Percentiles rank a stretch among this genome's conserved stretches.
phyloP scores from a whole-genome alignment of 2,329 filamentous ascomycete genomes.

The Diaporthe ilicicola region DNA sequence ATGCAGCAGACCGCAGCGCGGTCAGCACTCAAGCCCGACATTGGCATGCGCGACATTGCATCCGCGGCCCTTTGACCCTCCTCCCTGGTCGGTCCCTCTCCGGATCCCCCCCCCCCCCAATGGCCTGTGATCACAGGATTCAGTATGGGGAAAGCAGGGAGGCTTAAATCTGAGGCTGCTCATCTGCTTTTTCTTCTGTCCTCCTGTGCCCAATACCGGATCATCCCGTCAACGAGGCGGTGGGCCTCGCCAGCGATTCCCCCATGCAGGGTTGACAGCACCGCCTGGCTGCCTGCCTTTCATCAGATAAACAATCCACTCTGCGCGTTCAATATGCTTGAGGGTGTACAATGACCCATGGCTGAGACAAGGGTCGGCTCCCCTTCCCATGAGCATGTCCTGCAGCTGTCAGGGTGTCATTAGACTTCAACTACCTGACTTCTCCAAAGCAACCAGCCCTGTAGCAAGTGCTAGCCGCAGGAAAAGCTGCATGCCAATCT shows the following conservation, averaged over 20 bases:
- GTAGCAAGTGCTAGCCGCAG: conserved; percentile 10
- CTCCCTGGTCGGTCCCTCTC: conserved; percentile 7
- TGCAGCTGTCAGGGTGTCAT: conserved; percentile 17
- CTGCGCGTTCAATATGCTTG: background rate
- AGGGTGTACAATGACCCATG: conserved; percentile 25
- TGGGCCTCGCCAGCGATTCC: conserved; percentile 4
- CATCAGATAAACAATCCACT: background rate
- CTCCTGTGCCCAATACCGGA: background rate
- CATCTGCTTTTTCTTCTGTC: background rate
- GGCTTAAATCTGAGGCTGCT: background rate
- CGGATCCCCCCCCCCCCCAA: too few species aligned
- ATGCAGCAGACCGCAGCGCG: conserved; percentile 11
- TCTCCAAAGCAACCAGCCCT: background rate
- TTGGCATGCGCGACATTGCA: conserved; percentile 20
- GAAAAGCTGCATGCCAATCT: conserved; percentile 19
- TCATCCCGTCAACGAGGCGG: background rate
- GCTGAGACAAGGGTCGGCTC: conserved; percentile 22
- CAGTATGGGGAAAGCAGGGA: conserved; percentile 2
- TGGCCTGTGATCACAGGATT: conserved; percentile 16
- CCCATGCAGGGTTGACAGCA: conserved; percentile 16
- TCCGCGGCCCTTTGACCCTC: conserved; percentile 8
- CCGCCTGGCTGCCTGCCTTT: conserved; percentile 3
- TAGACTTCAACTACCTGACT: conserved; percentile 18
- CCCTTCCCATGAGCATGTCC: conserved; percentile 18
- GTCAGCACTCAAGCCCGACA: conserved; percentile 19